Evolutionary conservation across 192 early-diverging fungal species (phyloP).

Genomic region (Podila epigama): DNA sequence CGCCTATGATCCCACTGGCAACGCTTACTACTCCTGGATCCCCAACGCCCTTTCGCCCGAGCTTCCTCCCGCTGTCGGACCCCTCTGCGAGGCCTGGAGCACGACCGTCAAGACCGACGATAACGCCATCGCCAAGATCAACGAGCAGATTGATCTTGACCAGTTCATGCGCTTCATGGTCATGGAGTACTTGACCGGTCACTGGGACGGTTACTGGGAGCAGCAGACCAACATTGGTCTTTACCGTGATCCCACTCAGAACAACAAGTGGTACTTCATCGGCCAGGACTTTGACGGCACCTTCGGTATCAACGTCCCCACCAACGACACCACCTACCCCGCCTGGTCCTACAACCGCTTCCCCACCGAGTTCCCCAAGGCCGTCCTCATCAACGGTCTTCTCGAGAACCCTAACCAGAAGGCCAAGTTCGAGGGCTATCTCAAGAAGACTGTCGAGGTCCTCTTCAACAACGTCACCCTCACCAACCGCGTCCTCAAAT

Average conservation of each 20-base stretch:
- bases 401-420: conserved; percentile 45
- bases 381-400: conserved; percentile 54
- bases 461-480: conserved; percentile 57
- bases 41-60: conserved; percentile 37
- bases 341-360: conserved; percentile 45
- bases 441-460: conserved; percentile 49
- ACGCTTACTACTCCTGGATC: conserved; percentile 31
- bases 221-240: conserved; percentile 54
- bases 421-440: conserved; percentile 49
- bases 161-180: conserved; percentile 57
- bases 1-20: conserved; percentile 25
- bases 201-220: conserved; percentile 62
- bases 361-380: conserved; percentile 40
- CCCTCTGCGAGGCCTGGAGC: conserved; percentile 30
- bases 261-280: conserved; percentile 51
- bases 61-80: conserved; percentile 14
- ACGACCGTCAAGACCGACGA: conserved; percentile 37
- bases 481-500: conserved; percentile 41
- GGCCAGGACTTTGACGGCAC: conserved; percentile 60
- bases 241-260: conserved; percentile 49
- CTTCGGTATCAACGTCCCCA: conserved; percentile 55
- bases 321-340: conserved; percentile 11
- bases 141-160: conserved; percentile 47
- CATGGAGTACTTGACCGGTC: conserved; percentile 54
- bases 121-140: conserved; percentile 24